Evolutionary conservation across 805 yeast genomes (phyloP), one percentile per base, ranked within the genome.

Genomic region (Candida pseudofarinosa): DNA sequence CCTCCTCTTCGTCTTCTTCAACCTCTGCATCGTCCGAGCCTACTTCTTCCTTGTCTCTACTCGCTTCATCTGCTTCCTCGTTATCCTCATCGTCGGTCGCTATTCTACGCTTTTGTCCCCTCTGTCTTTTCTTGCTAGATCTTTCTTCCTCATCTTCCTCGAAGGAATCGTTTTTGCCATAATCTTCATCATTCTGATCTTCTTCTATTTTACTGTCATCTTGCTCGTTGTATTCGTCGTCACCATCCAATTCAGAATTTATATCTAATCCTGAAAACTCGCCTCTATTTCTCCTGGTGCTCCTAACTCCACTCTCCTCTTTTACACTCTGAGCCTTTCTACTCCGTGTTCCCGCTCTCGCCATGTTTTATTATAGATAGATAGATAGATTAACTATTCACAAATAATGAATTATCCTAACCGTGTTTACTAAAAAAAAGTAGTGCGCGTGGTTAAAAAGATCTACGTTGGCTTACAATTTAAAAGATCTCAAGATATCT

Each of bases 21-120:
- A 35, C 50, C n/a, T 41, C 45, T 32, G 33, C 42, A 32, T 45
- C 42, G 30, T 51, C 43, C 37, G 50, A 55, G 44, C 45, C 58
- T 43, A 42, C 59, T 36, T 44, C 58, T 38, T 47, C 56, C 48
- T 57, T 56, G 43, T 47, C 57, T 44, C 47, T 15, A 35, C 43
- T 20, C 13, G 8, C 59, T 15, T 49, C 54, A 49, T 56, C 57
- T 44, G 48, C 59, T 43, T 45, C 61, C 18, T 46, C 60, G 12
- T 50, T 59, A 26, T 50, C 55, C 10, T 44, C 46, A 13, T 40
- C 56, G 6, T 23, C 28, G 28, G 33, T 50, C 51, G 8, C 38
- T 55, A 35, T 44, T 55, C 17, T 43, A 55, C 44, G 46, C 70
- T 35, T 23, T 35, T 70, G 56, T 35, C 63, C 19, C 50, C 63